These are phyloP conservation scores for Metschnikowia proteae DNA, from an alignment of 805 yeast species.

Conservation along the genomic window DNA sequence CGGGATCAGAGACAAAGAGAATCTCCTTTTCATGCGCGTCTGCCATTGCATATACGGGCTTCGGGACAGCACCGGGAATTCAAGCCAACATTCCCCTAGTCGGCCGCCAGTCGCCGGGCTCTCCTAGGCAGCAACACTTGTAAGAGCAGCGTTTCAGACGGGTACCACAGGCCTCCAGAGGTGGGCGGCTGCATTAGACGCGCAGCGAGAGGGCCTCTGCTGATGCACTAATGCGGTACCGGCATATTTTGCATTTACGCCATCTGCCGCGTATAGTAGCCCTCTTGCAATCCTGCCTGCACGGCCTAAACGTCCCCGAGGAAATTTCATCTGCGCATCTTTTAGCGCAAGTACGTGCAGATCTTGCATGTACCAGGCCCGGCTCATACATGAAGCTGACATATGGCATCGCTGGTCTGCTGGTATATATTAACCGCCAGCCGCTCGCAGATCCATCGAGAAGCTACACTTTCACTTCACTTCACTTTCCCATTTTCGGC, in stretches of 20 bases:
- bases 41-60: neutral
- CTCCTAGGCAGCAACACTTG: neutral
- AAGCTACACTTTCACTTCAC: neutral
- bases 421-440: neutral
- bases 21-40: neutral
- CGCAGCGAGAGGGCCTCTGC: conserved; percentile 2
- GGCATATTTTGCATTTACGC: neutral
- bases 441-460: neutral
- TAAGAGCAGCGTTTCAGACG: neutral
- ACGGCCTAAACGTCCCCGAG: conserved; percentile 6
- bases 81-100: too few species aligned
- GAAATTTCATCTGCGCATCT: conserved; percentile 5
- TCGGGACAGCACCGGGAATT: too few species aligned
- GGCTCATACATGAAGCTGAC: neutral
- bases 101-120: too few species aligned
- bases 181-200: conserved; percentile 5
- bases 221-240: neutral
- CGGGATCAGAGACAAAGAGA: neutral
- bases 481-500: too few species aligned
- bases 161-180: neutral
- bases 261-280: neutral
- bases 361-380: conserved; percentile 1
- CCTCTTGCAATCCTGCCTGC: conserved; percentile 1
- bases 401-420: neutral
- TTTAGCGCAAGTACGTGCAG: conserved; percentile 6